Conservation (phyloP, 2,329 filamentous ascomycete species). For the Erysiphe pulchra region DNA sequence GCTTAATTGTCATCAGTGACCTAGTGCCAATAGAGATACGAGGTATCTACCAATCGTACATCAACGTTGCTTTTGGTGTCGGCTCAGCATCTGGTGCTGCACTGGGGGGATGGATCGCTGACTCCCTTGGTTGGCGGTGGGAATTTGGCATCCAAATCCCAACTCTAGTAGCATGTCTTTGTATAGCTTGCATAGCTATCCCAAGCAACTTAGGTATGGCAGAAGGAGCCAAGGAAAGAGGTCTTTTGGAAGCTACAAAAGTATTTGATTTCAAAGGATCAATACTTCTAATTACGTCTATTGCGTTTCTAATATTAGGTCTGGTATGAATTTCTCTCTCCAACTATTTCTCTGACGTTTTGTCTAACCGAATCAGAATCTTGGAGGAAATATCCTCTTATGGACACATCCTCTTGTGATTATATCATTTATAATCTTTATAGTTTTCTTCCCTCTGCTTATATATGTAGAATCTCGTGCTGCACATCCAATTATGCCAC, state of each 20-base stretch:
- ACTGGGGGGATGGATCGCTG: constrained; percentile 42
- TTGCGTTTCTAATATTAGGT: constrained; percentile 30
- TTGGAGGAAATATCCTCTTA: constrained; percentile 36
- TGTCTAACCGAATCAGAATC: constrained; percentile 17
- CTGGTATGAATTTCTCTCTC: constrained; percentile 16
- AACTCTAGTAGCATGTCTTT: constrained; percentile 20
- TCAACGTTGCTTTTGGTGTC: constrained; percentile 38
- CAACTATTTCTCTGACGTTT: neutral
- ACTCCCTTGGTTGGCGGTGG: constrained; percentile 48
- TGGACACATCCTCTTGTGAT: constrained; percentile 35
- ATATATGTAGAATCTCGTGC: constrained; percentile 25
- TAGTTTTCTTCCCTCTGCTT: constrained; percentile 23
- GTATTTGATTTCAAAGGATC: constrained; percentile 32
- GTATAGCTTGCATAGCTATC: constrained; percentile 21
- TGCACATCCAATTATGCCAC: constrained; percentile 31
- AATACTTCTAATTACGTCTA: constrained; percentile 22
- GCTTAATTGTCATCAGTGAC: constrained; percentile 46
- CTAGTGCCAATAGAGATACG: constrained; percentile 39
- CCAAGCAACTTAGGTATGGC: constrained; percentile 25
- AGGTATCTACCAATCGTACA: constrained; percentile 47
- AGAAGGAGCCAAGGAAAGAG: constrained; percentile 18
- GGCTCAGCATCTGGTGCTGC: constrained; percentile 36
- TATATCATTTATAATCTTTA: constrained; percentile 22
- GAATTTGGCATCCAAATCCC: constrained; percentile 39
- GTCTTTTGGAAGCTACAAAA: constrained; percentile 22